Conservation (phyloP, 495 filamentous ascomycete species). For the Staphylotrichum longicolle region DNA sequence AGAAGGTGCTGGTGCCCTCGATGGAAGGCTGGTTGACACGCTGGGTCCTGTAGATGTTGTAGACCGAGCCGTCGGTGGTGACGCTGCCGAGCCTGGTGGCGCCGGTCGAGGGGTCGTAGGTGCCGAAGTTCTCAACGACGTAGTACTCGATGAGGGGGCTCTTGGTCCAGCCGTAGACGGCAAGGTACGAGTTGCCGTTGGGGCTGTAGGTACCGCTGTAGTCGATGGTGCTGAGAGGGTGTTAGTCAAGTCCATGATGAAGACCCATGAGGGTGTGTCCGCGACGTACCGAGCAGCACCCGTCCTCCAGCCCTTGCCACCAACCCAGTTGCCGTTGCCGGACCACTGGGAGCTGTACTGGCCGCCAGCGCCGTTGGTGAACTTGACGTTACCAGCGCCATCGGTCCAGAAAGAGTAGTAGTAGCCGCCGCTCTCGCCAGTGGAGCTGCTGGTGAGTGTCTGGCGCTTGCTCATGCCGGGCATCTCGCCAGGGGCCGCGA, state of each 20-base stretch:
- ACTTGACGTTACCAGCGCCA: slow-evolving; percentile 50
- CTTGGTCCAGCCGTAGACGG: slow-evolving; percentile 60
- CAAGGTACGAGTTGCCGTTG: slow-evolving; percentile 46
- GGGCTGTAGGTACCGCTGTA: slow-evolving; percentile 47
- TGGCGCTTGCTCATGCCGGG: slow-evolving; percentile 42
- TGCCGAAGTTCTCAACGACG: slow-evolving; percentile 56
- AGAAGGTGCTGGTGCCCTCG: slow-evolving; percentile 54
- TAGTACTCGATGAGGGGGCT: slow-evolving; percentile 62
- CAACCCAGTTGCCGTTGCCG: slow-evolving; percentile 58
- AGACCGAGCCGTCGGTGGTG: slow-evolving; percentile 56
- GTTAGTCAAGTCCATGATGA: neutral
- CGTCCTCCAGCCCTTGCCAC: slow-evolving; percentile 62
- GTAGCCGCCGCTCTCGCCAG: slow-evolving; percentile 57
- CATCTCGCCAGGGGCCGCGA: slow-evolving; percentile 43
- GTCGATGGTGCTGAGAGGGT: slow-evolving; percentile 48
- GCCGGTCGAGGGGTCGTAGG: slow-evolving; percentile 54
- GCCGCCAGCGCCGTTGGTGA: slow-evolving; percentile 56
- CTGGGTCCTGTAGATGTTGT: slow-evolving; percentile 60
- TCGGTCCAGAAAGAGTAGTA: slow-evolving; percentile 67
- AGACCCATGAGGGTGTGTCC: neutral
- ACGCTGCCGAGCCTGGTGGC: slow-evolving; percentile 53
- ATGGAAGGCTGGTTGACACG: slow-evolving; percentile 61
- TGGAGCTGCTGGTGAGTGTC: slow-evolving; percentile 35
- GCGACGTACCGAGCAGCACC: slow-evolving; percentile 33
- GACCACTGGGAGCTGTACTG: slow-evolving; percentile 55